These are phyloP conservation scores for Leccinum obscurum DNA, from an alignment of 768 basidiomycete genomes.

Conservation along the genomic window DNA sequence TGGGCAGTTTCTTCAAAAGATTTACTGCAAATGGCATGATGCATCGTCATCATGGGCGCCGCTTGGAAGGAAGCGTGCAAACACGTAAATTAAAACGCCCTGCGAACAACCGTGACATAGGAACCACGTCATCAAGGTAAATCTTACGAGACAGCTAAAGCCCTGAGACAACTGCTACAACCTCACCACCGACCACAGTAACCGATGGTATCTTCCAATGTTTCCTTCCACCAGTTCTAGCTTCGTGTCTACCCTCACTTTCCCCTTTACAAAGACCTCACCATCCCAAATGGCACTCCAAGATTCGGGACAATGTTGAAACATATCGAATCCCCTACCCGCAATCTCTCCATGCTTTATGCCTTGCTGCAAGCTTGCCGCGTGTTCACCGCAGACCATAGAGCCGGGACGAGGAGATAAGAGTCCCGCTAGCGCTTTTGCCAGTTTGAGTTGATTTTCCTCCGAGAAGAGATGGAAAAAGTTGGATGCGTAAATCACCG, in stretches of 20 bases:
- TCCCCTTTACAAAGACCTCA: constrained; percentile 29
- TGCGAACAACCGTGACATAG: constrained; percentile 24
- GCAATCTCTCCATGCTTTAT: background rate
- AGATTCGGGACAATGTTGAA: constrained; percentile 35
- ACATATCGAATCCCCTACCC: constrained; percentile 11
- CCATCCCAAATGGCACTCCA: constrained; percentile 43
- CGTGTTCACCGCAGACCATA: constrained; percentile 32
- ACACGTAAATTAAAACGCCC: constrained; percentile 64
- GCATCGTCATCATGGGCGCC: constrained; percentile 64
- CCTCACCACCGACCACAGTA: constrained; percentile 30
- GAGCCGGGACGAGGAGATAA: constrained; percentile 33
- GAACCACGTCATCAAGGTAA: constrained; percentile 60
- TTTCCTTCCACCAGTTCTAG: background rate
- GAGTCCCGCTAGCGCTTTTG: constrained; percentile 28
- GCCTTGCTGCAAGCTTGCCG: constrained; percentile 11
- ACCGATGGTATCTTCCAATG: background rate
- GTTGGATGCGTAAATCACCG: constrained; percentile 49
- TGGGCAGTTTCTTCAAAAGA: constrained; percentile 51
- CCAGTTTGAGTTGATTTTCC: constrained; percentile 30
- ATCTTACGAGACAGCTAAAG: constrained; percentile 6
- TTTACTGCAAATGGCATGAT: constrained; percentile 71
- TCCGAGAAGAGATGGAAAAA: constrained; percentile 45
- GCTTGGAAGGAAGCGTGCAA: constrained; percentile 79
- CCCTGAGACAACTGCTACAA: constrained; percentile 7
- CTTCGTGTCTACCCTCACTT: constrained; percentile 9